Percentiles rank a stretch among this genome's conserved stretches.
These are phyloP conservation scores for Xylaria palmicola DNA, from an alignment of 495 filamentous ascomycete species.

Conservation along the genomic window DNA sequence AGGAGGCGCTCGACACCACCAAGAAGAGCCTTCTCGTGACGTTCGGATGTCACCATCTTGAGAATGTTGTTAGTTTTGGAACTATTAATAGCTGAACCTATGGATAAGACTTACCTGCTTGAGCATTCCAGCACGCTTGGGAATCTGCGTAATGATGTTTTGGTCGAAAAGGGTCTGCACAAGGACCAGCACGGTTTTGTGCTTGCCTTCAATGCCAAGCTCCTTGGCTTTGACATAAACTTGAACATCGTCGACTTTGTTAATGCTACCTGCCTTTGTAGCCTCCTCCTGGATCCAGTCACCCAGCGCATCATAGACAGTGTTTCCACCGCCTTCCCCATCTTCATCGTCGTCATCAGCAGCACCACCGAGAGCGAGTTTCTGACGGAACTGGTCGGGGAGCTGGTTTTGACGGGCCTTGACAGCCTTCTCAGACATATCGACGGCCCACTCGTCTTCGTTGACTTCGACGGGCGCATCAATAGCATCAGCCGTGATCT, in stretches of 20 bases:
- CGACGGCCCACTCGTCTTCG: constrained; percentile 91
- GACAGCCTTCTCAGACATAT: constrained; percentile 92
- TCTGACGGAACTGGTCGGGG: constrained; percentile 85
- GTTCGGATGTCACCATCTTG: constrained; percentile 83
- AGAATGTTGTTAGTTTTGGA: constrained; percentile 33
- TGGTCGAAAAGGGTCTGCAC: constrained; percentile 93
- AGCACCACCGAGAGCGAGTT: constrained; percentile 78
- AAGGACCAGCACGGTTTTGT: constrained; percentile 87
- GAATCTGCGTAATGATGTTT: constrained; percentile 78
- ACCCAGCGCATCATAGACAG: constrained; percentile 86
- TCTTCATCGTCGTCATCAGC: constrained; percentile 77
- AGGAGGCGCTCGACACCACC: constrained; percentile 94
- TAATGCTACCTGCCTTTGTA: constrained; percentile 65
- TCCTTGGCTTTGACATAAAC: constrained; percentile 97
- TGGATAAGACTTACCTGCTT: constrained; percentile 60
- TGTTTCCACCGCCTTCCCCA: constrained; percentile 71
- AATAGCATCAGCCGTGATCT: constrained; percentile 81
- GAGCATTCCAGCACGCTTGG: constrained; percentile 75
- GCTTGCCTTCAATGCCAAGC: constrained; percentile 90
- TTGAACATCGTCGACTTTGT: constrained; percentile 77
- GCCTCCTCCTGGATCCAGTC: constrained; percentile 85
- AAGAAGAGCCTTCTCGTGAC: constrained; percentile 95
- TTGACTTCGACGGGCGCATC: constrained; percentile 62
- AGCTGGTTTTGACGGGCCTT: constrained; percentile 89
- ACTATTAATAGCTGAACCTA: neutral